Evolutionary conservation across 1,284 basidiomycete species (phyloP).

Genomic region (Leccinum subspadiceum): DNA sequence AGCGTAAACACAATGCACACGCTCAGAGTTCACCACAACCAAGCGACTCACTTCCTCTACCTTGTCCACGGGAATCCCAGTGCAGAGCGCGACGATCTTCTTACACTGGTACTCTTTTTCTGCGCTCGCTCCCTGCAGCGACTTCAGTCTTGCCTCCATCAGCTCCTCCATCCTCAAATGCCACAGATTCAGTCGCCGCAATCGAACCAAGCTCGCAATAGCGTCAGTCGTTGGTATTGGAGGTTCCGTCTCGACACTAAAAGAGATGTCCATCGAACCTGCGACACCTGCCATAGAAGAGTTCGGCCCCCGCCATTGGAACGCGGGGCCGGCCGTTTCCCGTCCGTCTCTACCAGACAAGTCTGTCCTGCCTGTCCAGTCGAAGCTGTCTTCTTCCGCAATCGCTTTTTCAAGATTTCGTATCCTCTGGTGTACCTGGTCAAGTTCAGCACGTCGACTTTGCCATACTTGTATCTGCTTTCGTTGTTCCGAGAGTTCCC

Average conservation of each 20-base stretch:
- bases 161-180: slow-evolving; percentile 75
- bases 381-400: slow-evolving; percentile 73
- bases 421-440: slow-evolving; percentile 73
- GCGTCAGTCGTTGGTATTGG: slow-evolving; percentile 62
- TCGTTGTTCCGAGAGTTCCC: slow-evolving; percentile 86
- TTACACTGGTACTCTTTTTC: slow-evolving; percentile 89
- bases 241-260: slow-evolving; percentile 64
- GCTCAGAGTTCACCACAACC: slow-evolving; percentile 15
- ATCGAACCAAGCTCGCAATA: slow-evolving; percentile 58
- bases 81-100: slow-evolving; percentile 88
- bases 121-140: slow-evolving; percentile 75
- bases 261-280: slow-evolving; percentile 54
- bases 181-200: slow-evolving; percentile 81
- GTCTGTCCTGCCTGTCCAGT: slow-evolving; percentile 87
- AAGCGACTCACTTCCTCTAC: slow-evolving; percentile 77
- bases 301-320: slow-evolving; percentile 64
- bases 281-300: slow-evolving; percentile 59
- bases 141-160: slow-evolving; percentile 66
- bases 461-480: slow-evolving; percentile 80
- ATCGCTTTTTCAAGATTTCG: slow-evolving; percentile 81
- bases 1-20: slow-evolving; percentile 22
- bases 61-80: slow-evolving; percentile 82
- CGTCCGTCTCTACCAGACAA: slow-evolving; percentile 55
- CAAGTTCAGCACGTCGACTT: slow-evolving; percentile 67
- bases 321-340: slow-evolving; percentile 49